These are phyloP conservation scores for Boletus sp. DNA, from an alignment of 768 basidiomycete species.

Conservation along the genomic window DNA sequence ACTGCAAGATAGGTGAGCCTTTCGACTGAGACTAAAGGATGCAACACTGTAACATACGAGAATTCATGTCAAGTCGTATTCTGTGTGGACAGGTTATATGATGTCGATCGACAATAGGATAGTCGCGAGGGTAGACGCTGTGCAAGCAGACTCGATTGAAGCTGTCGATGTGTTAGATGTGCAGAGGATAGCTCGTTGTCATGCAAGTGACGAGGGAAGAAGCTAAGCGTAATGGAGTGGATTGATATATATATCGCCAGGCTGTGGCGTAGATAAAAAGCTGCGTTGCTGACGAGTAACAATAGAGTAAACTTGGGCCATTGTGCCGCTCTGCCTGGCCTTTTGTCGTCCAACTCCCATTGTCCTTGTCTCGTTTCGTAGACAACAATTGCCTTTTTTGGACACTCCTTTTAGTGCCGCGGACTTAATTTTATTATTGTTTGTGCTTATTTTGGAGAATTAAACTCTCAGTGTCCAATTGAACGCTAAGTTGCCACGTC, in stretches of 20 bases:
- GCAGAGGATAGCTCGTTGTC: not conserved
- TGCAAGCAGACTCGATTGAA: not conserved
- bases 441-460: slow-evolving; percentile 11
- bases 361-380: slow-evolving; percentile 26
- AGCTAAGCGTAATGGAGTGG: not conserved
- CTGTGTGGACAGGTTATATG: not conserved
- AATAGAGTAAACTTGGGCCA: slow-evolving; percentile 14
- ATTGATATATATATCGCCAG: slow-evolving; percentile 25
- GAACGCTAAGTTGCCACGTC: too few relatives aligned
- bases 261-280: slow-evolving; percentile 3
- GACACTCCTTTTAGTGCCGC: slow-evolving; percentile 18
- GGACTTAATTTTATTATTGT: slow-evolving; percentile 14
- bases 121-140: not conserved
- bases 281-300: slow-evolving; percentile 13
- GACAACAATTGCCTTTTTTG: slow-evolving; percentile 24
- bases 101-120: not conserved
- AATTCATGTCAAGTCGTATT: slow-evolving; percentile 21
- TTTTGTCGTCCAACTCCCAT: slow-evolving; percentile 27
- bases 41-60: slow-evolving; percentile 13
- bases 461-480: not conserved
- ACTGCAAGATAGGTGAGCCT: slow-evolving; percentile 18
- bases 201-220: slow-evolving; percentile 2
- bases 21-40: not conserved
- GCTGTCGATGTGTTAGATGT: not conserved
- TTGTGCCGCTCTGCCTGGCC: slow-evolving; percentile 1